Evolutionary conservation across 306 rosid species (phyloP).

Genomic region (Glycine soja): DNA sequence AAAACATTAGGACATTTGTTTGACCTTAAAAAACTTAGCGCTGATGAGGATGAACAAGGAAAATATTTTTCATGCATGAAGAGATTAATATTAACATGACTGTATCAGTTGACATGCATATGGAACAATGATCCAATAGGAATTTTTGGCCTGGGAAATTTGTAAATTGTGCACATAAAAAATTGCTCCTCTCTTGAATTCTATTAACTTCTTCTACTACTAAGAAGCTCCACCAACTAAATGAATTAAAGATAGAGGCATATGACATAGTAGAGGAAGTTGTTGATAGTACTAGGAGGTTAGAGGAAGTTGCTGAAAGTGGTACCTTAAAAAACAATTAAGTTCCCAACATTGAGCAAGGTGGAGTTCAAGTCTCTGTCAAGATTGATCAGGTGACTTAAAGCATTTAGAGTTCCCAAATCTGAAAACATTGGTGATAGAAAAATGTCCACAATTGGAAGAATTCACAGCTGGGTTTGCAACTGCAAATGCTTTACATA

Average conservation of each 20-base stretch:
- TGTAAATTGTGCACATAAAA: neutral
- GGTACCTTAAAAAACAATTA: too few relatives aligned
- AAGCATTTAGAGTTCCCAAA: neutral
- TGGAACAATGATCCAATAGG: neutral
- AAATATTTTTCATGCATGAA: too few relatives aligned
- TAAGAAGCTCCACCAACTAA: neutral
- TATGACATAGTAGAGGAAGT: neutral
- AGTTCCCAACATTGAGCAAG: too few relatives aligned
- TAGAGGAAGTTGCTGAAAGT: too few relatives aligned
- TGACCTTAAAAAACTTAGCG: too few relatives aligned
- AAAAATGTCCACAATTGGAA: neutral
- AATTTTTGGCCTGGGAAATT: neutral
- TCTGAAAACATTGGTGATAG: neutral
- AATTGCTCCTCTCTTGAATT: neutral
- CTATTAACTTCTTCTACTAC: neutral
- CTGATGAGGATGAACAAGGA: too few relatives aligned
- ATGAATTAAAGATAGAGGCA: neutral
- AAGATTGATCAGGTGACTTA: too few relatives aligned
- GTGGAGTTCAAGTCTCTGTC: neutral
- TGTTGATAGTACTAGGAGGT: too few relatives aligned
- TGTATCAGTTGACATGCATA: neutral
- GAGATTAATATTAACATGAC: too few relatives aligned
- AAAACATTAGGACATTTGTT: too few relatives aligned
- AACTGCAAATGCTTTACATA: too few relatives aligned
- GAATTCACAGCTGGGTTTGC: too few relatives aligned